Evolutionary conservation across 306 rosid genomes (phyloP), one percentile per base, ranked within the genome.

Genomic region (Sicyos edulis): DNA sequence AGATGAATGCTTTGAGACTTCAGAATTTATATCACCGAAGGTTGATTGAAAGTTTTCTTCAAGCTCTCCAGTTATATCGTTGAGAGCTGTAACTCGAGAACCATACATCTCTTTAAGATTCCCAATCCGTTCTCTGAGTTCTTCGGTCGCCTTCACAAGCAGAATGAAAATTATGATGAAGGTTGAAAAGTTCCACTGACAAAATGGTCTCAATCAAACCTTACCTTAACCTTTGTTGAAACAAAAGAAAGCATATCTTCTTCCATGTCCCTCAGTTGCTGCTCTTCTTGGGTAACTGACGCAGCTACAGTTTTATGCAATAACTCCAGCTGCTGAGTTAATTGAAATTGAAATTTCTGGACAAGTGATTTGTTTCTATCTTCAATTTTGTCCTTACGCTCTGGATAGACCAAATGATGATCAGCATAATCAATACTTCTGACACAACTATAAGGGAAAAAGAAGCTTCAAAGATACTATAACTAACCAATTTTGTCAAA

Each of bases 311-410:
- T 91, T 96, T 87, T 91, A 80, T 91, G 97, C 87, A 91, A 78
- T 85, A 83, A 75, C 83, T 95, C 96, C 76, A 95, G 96, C 82
- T 91, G 99, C 80, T 84, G 89, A 77, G 92, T 90, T 83, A 91
- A 81, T 74, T 95, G 88, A 73, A 87, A 87, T 81, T 83, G 95
- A 64, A 86, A 91, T 69, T 89, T 80, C 75, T 89, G 92, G 62
- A 87, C 92, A 71, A 91, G 95, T 77, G 75, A 73, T 76, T 84
- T 81, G 58, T 95, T 91, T 75, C 88, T 88, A 79, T 86, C 90
- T 86, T 91, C 97, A 79, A 91, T 89, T 84, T 86, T 88, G 83
- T 91, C 96, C 85, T 95, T 91, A 49, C 96, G 87, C 81, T 91
- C 99, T 95, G 78, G 53, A 61, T 51, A 45, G 71, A 60, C 8